Conservation (phyloP, 352 stramenopile species). For the Phytophthora citrophthora region DNA sequence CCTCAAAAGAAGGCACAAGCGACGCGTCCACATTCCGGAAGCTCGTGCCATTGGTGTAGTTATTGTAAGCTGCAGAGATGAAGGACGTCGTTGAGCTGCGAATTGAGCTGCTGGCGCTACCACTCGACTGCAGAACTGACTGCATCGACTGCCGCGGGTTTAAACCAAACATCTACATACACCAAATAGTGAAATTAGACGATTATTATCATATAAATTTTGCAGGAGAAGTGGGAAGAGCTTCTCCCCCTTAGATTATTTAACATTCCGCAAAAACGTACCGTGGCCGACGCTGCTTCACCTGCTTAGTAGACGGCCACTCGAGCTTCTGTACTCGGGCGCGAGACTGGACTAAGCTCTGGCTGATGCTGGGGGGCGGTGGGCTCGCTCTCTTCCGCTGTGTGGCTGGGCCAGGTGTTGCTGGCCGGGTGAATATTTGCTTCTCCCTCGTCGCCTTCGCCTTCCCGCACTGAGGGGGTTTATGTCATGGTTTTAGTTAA, state of each 20-base stretch:
- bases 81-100: constrained; percentile 40
- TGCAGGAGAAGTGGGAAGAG: too few relatives aligned
- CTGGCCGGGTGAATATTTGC: constrained; percentile 24
- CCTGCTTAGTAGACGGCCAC: background rate
- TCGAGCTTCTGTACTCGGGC: background rate
- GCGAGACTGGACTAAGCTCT: constrained; percentile 11
- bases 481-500: constrained; percentile 20
- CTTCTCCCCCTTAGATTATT: too few relatives aligned
- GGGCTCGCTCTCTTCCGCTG: constrained; percentile 28
- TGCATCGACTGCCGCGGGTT: constrained; percentile 49
- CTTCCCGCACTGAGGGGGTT: constrained; percentile 16
- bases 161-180: constrained; percentile 43
- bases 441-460: constrained; percentile 25
- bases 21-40: constrained; percentile 52
- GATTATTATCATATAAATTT: background rate
- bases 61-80: constrained; percentile 45
- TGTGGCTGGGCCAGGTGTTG: constrained; percentile 20
- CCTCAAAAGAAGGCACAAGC: constrained; percentile 71
- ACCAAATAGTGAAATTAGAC: background rate
- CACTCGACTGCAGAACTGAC: constrained; percentile 37
- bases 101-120: constrained; percentile 19
- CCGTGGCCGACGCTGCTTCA: constrained; percentile 9
- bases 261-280: background rate
- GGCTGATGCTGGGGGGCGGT: constrained; percentile 7
- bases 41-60: constrained; percentile 36